phyloP scores from a whole-genome alignment of 192 early-diverging fungal species.

The Diversispora eburnea region DNA sequence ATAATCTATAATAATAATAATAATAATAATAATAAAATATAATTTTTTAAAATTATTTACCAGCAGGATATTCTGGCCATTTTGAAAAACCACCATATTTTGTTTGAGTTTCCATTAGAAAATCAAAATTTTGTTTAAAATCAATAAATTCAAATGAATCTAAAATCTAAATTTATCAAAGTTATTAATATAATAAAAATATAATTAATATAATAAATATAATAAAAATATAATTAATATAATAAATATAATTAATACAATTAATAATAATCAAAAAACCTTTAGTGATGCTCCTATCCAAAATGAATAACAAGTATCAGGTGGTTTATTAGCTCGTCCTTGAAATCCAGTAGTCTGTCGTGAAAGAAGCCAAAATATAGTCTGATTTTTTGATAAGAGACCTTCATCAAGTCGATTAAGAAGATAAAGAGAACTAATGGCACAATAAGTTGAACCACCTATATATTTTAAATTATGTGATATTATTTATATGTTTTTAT shows the following conservation, averaged over 20 bases:
- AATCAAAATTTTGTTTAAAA: slow-evolving; percentile 47
- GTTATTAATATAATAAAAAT: background rate
- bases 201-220: background rate
- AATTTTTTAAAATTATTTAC: background rate
- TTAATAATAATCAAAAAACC: slow-evolving; percentile 37
- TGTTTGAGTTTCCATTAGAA: slow-evolving; percentile 58
- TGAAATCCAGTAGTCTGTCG: slow-evolving; percentile 86
- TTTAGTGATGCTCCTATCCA: slow-evolving; percentile 87
- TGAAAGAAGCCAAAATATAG: slow-evolving; percentile 71
- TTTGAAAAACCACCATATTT: slow-evolving; percentile 49
- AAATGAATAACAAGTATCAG: slow-evolving; percentile 96
- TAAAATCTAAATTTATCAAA: slow-evolving; percentile 45
- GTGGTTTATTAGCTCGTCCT: slow-evolving; percentile 80
- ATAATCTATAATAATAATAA: background rate
- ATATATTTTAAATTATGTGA: background rate
- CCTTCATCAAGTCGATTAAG: slow-evolving; percentile 59
- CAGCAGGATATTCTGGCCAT: background rate
- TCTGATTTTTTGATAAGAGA: slow-evolving; percentile 48
- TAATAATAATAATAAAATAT: background rate
- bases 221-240: background rate
- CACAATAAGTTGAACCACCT: slow-evolving; percentile 89
- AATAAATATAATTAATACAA: background rate
- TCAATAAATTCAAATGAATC: slow-evolving; percentile 59
- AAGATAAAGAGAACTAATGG: slow-evolving; percentile 74
- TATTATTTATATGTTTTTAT: background rate